Base-by-base conservation (phyloP, 257 asterid genomes). In the Nyctanthes arbortristis region DNA sequence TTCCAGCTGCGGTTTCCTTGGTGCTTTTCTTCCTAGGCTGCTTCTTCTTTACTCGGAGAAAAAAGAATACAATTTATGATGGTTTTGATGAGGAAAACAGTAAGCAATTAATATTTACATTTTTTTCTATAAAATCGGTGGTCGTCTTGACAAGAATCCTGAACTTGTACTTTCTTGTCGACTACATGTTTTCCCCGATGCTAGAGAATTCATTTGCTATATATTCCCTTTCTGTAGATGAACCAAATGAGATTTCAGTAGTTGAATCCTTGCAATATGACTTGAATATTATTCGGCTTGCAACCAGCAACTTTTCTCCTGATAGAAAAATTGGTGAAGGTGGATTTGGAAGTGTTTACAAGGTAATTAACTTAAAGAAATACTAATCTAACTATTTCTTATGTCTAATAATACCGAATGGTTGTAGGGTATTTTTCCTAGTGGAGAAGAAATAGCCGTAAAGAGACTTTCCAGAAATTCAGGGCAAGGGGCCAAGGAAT, bases 371-470 rank as follows among this genome's bases (percentile, higher is more conserved):
- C 47, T 14, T 39, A 13, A 39, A 39, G 1, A 18, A 39, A 39
- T 39, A 39, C 14, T 11, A 1, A 11, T 39, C 47, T 37, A 37
- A 37, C 1, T 2, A 35, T 4, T 35, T 35, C 40, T 35, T 35
- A 12, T 35, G 1, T 35, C 40, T 4, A 35, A 5, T 35, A 35
- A 1, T 35, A 35, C 2, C 10, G 40, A 35, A 35, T 35, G 2
- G 10, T 1, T 49, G 28, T 49, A 79, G 81, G 81, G 81, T 69
- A 40, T 43, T 27, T 57, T 80, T 13, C 1, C 49, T 2, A 65
- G 73, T 18, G 84, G 79, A 18, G 59, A 72, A 55, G 61, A 25
- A 24, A 25, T 80, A 64, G 84, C 84, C 0, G 81, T 80, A 63
- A 80, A 76, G 55, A 73, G 79, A 10, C 25, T 80, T 14, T 76